Conservation (phyloP, 2,329 filamentous ascomycete species). For the Monilinia laxa region DNA sequence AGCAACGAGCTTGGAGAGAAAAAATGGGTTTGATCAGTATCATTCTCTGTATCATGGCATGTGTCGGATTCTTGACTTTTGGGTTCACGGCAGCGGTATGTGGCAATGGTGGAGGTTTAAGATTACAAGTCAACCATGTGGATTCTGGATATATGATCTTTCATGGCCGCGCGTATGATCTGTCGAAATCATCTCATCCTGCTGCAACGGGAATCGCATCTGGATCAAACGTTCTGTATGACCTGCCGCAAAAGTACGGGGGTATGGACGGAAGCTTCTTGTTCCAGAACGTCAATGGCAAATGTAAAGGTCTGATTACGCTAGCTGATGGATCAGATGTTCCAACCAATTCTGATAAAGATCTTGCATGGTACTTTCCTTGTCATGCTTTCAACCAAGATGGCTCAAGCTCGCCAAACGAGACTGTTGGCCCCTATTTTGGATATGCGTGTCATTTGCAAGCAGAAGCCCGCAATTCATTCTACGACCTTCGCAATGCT, state of each 20-base stretch:
- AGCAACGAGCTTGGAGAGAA: constrained; percentile 92
- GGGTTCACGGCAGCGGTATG: constrained; percentile 92
- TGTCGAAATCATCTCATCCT: constrained; percentile 75
- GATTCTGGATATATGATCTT: constrained; percentile 88
- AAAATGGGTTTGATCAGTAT: constrained; percentile 97
- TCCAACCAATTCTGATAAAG: constrained; percentile 68
- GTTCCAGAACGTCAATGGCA: constrained; percentile 97
- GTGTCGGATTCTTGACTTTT: constrained; percentile 94
- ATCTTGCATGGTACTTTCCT: constrained; percentile 96
- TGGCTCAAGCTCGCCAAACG: constrained; percentile 76
- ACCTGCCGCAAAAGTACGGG: constrained; percentile 75
- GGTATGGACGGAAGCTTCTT: constrained; percentile 95
- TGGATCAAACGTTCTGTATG: constrained; percentile 79
- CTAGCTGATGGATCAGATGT: constrained; percentile 69
- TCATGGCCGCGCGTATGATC: constrained; percentile 85
- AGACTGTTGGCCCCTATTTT: constrained; percentile 70
- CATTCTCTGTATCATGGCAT: constrained; percentile 80
- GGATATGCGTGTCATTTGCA: constrained; percentile 91
- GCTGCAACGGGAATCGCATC: constrained; percentile 73
- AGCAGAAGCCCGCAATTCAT: constrained; percentile 62
- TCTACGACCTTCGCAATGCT: constrained; percentile 68
- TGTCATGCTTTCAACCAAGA: constrained; percentile 92
- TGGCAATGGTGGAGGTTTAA: constrained; percentile 63
- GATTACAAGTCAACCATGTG: constrained; percentile 82
- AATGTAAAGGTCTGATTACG: constrained; percentile 89